Evolutionary conservation across 129 eudicot species (phyloP).

Genomic region (Erigeron canadensis): DNA sequence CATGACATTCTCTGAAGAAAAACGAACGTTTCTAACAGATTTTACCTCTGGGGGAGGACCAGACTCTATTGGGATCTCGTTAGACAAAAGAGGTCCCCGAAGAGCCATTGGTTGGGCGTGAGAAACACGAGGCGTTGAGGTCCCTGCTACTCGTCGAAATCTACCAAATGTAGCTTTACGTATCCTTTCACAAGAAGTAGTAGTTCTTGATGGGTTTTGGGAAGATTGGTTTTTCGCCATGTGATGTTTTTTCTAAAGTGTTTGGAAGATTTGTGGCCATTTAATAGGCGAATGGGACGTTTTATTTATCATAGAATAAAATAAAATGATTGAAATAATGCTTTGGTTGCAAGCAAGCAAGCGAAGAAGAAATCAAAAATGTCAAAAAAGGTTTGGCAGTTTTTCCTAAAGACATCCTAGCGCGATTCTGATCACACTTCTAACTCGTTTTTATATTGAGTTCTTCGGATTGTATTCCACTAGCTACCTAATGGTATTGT

Average conservation of each 20-base stretch:
- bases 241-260: slow-evolving; percentile 1
- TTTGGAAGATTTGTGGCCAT: not conserved
- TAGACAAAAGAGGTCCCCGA: slow-evolving; percentile 14
- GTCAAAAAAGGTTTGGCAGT: slow-evolving; percentile 36
- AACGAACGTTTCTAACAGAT: slow-evolving; percentile 21
- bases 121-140: slow-evolving; percentile 9
- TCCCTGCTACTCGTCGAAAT: slow-evolving; percentile 20
- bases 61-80: slow-evolving; percentile 34
- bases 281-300: slow-evolving; percentile 23
- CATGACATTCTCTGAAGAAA: slow-evolving; percentile 1
- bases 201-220: slow-evolving; percentile 22
- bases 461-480: slow-evolving; percentile 31
- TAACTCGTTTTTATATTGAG: slow-evolving; percentile 19
- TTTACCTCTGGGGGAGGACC: slow-evolving; percentile 22
- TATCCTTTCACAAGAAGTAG: slow-evolving; percentile 35
- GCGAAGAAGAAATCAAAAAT: slow-evolving; percentile 11
- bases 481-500: not conserved
- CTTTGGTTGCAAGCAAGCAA: slow-evolving; percentile 17
- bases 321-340: not conserved
- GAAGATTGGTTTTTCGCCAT: slow-evolving; percentile 41
- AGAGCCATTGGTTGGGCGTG: slow-evolving; percentile 23
- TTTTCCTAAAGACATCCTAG: slow-evolving; percentile 8
- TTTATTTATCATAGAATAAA: not conserved
- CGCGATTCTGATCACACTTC: slow-evolving; percentile 35
- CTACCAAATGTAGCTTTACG: slow-evolving; percentile 33